Conservation (phyloP, 108 stramenopile genomes). For the Epipyxis sp. region DNA sequence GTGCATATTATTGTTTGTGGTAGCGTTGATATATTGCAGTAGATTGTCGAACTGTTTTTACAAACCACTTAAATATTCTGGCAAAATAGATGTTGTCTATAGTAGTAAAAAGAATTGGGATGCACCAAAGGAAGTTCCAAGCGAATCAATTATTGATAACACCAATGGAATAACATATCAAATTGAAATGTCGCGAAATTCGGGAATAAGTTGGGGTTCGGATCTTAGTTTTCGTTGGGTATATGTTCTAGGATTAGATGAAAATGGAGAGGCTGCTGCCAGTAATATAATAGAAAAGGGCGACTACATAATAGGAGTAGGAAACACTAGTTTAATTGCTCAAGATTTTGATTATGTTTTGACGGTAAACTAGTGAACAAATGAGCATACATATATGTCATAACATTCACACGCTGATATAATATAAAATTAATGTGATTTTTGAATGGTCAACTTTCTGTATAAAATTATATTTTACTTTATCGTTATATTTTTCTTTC, state of each 20-base stretch:
- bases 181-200: slow-evolving; percentile 67
- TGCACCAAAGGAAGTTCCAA: too few species aligned
- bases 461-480: too few species aligned
- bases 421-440: slow-evolving; percentile 77
- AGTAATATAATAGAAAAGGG: slow-evolving; percentile 62
- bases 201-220: slow-evolving; percentile 88
- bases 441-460: too few species aligned
- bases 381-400: slow-evolving; percentile 37
- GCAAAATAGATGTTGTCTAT: too few species aligned
- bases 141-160: too few species aligned
- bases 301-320: slow-evolving; percentile 42
- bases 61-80: too few species aligned
- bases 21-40: too few species aligned
- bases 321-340: not conserved
- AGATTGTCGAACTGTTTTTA: too few species aligned
- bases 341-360: slow-evolving; percentile 52
- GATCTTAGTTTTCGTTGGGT: slow-evolving; percentile 86
- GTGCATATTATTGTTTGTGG: too few species aligned
- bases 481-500: too few species aligned
- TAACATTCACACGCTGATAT: slow-evolving; percentile 59
- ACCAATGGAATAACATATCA: slow-evolving; percentile 47
- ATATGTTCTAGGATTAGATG: slow-evolving; percentile 77
- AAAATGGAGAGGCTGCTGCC: slow-evolving; percentile 66
- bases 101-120: too few species aligned
- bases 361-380: slow-evolving; percentile 21